These are phyloP conservation scores for Apiospora rasikravindrae DNA, from an alignment of 2,329 filamentous ascomycete species.

Conservation along the genomic window DNA sequence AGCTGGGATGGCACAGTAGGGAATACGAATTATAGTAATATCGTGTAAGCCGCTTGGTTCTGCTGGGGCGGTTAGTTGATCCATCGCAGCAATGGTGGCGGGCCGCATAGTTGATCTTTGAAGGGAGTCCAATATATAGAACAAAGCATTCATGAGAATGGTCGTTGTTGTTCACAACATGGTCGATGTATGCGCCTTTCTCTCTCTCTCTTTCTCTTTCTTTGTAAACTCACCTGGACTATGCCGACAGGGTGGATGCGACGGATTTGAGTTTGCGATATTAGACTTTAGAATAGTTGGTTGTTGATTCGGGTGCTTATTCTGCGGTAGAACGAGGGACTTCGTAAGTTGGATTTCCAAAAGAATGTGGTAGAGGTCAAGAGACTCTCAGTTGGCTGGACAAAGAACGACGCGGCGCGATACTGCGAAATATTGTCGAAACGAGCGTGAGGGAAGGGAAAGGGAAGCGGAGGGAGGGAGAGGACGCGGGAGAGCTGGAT, in stretches of 20 bases:
- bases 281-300: neutral
- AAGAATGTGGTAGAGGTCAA: constrained; percentile 28
- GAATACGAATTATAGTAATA: neutral
- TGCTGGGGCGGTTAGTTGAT: neutral
- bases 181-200: neutral
- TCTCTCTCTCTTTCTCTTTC: neutral
- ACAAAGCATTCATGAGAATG: neutral
- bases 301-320: constrained; percentile 1
- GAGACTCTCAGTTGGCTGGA: constrained; percentile 26
- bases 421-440: constrained; percentile 21
- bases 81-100: neutral
- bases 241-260: neutral
- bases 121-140: neutral
- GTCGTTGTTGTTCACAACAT: neutral
- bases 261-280: neutral
- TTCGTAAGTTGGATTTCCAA: constrained; percentile 23
- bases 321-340: constrained; percentile 22
- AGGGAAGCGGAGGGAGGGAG: constrained; percentile 18
- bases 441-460: constrained; percentile 17
- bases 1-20: neutral
- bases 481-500: neutral
- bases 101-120: constrained; percentile 6
- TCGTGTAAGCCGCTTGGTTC: neutral
- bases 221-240: neutral
- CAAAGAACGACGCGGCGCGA: constrained; percentile 20